Percentiles rank a stretch among this genome's conserved stretches.
phyloP scores from a whole-genome alignment of 768 basidiomycete species.

The Termitomyces sp. region DNA sequence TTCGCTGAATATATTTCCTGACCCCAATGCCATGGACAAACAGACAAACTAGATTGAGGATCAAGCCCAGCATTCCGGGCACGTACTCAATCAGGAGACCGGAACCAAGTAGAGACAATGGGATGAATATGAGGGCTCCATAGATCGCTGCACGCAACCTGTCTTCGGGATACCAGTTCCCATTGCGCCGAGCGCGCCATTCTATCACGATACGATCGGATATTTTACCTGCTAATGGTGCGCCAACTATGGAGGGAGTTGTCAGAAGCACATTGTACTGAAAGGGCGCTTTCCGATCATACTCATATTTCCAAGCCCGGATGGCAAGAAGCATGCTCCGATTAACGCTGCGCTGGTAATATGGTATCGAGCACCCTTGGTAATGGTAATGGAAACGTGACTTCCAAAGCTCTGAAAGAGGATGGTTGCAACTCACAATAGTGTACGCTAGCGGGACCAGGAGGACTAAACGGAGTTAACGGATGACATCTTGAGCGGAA shows the following conservation, averaged over 20 bases:
- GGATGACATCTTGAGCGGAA: conserved; percentile 12
- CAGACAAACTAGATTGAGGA: conserved; percentile 45
- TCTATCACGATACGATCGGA: conserved; percentile 49
- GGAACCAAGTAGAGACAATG: conserved; percentile 40
- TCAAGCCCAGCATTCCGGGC: conserved; percentile 41
- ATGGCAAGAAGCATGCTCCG: conserved; percentile 54
- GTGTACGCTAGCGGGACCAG: conserved; percentile 63
- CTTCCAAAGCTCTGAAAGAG: not conserved
- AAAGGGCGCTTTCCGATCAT: conserved; percentile 14
- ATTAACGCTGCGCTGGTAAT: conserved; percentile 53
- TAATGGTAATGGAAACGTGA: not conserved
- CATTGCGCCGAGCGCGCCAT: conserved; percentile 44
- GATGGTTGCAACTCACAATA: conserved; percentile 36
- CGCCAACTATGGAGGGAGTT: conserved; percentile 38
- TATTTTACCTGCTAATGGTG: conserved; percentile 50
- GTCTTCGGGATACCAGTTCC: conserved; percentile 65
- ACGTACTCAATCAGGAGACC: conserved; percentile 51
- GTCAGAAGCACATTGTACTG: not conserved
- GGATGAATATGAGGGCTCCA: conserved; percentile 43
- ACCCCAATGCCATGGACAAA: conserved; percentile 66
- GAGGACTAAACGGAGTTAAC: conserved; percentile 33
- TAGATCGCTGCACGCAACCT: conserved; percentile 48
- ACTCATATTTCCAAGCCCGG: conserved; percentile 58
- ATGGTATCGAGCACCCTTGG: conserved; percentile 49
- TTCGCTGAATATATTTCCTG: conserved; percentile 12